phyloP scores from a whole-genome alignment of 2,329 filamentous ascomycete genomes.

The Claviceps capensis region DNA sequence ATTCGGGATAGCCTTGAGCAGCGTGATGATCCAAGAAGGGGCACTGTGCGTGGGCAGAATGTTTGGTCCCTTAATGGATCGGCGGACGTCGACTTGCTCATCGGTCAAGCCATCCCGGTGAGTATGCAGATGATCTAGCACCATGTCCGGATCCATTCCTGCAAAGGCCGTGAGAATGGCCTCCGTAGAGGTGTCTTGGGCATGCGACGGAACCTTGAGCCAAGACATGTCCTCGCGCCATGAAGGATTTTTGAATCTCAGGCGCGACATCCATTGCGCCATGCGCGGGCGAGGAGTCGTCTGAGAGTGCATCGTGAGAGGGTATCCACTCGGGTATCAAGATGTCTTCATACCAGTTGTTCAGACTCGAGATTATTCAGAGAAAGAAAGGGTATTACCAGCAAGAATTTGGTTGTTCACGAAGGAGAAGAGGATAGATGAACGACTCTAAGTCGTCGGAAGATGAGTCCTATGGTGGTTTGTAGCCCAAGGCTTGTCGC shows the following conservation, averaged over 20 bases:
- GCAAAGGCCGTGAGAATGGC: conserved; percentile 11
- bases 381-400: background rate
- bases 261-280: background rate
- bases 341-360: conserved; percentile 6
- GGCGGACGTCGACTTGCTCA: conserved; percentile 11
- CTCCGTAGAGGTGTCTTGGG: conserved; percentile 9
- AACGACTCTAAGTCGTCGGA: background rate
- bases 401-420: background rate
- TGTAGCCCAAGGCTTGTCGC: conserved; percentile 3
- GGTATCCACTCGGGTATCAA: background rate
- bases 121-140: conserved; percentile 11
- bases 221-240: conserved; percentile 5
- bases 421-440: background rate
- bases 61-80: conserved; percentile 12
- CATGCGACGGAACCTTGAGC: conserved; percentile 4
- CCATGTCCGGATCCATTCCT: conserved; percentile 7
- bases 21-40: conserved; percentile 14
- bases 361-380: background rate
- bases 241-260: background rate
- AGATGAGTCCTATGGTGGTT: conserved; percentile 7
- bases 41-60: conserved; percentile 13
- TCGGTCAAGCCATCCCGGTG: conserved; percentile 11
- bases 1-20: conserved; percentile 14
- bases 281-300: background rate
- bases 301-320: conserved; percentile 4